Base-by-base conservation (phyloP, 2,329 filamentous ascomycete genomes). In the Sphaerostilbella broomeana region DNA sequence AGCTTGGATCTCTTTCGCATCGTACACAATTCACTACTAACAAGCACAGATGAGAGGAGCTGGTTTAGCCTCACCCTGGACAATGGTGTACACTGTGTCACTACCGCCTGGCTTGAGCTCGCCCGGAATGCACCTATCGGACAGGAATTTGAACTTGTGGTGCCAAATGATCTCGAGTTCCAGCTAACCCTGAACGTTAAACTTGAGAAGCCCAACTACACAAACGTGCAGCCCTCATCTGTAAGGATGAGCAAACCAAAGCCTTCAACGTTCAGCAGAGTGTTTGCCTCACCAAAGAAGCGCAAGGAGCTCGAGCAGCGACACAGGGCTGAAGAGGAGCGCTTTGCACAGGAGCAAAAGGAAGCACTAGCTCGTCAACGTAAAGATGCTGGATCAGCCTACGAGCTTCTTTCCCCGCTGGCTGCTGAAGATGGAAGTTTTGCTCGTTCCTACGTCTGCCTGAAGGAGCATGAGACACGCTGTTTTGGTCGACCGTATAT, bases 31-130 rank as follows among this genome's bases (percentile, higher is more conserved):
- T 17, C n/a, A 4, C 7, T n/a, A 12, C 57, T 63, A 47, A 63
- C 54, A 37, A 30, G 5, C 34, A 6, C 48, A 92, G 86, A 84
- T 55, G 89, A 97, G 63, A 81, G 86, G 39, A 86, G 86, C 3
- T 92, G 86, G 75, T 98, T 98, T 67, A 89, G 90, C 52, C 75
- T 98, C 9, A 98, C 92, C 0, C 75, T 98, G n/a, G 92, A 98
- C 62, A 98, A 98, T 49, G 92, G 92, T 18, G 78, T 98, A 2
- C 92, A 98, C 60, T 98, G 92, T 55, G 92, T 98, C 12, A 98
- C 92, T 1, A 98, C 92, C 4, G 83, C 88, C 1, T 95, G 88
- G 86, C 72, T 97, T 7, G 92, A 98, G 61, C 72, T 98, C 44
- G 88, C 87, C 15, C 84, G 85, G 51, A 90, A 85, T 44, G 90